Base-by-base conservation (phyloP, 495 filamentous ascomycete species). In the Xylaria intraflava region DNA sequence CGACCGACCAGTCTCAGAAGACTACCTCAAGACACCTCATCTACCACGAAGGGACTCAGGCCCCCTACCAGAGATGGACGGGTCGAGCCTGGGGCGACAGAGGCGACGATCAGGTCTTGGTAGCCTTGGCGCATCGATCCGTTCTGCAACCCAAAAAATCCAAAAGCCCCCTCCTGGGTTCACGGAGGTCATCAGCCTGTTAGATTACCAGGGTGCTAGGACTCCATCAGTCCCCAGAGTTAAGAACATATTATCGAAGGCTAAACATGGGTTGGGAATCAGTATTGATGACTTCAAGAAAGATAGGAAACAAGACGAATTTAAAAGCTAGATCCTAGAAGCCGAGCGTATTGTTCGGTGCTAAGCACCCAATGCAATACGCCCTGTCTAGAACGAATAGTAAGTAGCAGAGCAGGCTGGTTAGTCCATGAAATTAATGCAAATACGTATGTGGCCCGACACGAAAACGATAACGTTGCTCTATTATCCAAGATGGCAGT, bases 11-110 rank as follows among this genome's bases (percentile, higher is more conserved):
- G 36, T 56, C 19, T 55, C 30, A 9, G 56, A 60, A 1, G 22
- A 54, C 1, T 62, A 64, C 14, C 49, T 64, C 14, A 60, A 60
- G 51, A 61, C 64, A 36, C 61, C 61, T 40, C 60, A 58, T 36
- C 61, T 56, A 23, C 22, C 6, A 24, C 35, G 42, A 33, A 16
- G 35, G 1, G 26, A 43, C 19, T 44, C 44, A 2, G 10, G 19
- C 0, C 9, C 27, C 5, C 42, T 38, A 23, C 36, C 29, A 16
- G 41, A 33, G 19, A 0, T 10, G 6, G 40, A 46, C 11, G 31
- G 22, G 5, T 16, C 45, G 17, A 56, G 53, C 17, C 6, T n/a
- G 11, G 38, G 26, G 6, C 38, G 14, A 6, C 31, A 40, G 16
- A 50, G 43, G 40, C 35, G 27, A 24, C 17, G 14, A 20, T 44